Evolutionary conservation across 2,329 filamentous ascomycete genomes (phyloP).

Genomic region (Aphanoascus verrucosus): DNA sequence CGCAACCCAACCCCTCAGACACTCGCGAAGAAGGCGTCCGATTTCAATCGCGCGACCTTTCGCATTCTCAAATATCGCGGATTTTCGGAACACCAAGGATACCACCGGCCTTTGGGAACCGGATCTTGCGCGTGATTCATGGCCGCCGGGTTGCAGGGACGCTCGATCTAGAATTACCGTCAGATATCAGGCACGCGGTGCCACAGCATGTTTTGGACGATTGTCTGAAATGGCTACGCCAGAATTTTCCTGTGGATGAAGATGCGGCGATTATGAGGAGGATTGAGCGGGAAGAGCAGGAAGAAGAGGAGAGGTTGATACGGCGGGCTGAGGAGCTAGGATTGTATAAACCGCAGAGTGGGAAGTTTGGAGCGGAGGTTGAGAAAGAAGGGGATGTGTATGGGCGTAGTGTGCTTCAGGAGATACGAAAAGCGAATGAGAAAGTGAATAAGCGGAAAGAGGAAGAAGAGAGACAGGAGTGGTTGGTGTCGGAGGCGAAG

Average conservation of each 20-base stretch:
- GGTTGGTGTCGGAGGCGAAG: slow-evolving; percentile 43
- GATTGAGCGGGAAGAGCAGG: slow-evolving; percentile 31
- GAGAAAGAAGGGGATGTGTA: slow-evolving; percentile 35
- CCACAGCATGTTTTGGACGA: slow-evolving; percentile 26
- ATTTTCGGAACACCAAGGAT: slow-evolving; percentile 29
- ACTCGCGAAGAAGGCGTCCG: slow-evolving; percentile 21
- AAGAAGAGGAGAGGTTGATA: slow-evolving; percentile 30
- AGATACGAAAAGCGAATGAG: slow-evolving; percentile 33
- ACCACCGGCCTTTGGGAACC: slow-evolving; percentile 27
- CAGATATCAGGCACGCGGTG: slow-evolving; percentile 28
- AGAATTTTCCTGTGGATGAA: slow-evolving; percentile 36
- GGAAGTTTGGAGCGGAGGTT: slow-evolving; percentile 32
- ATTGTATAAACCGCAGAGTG: slow-evolving; percentile 36
- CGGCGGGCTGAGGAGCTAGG: slow-evolving; percentile 32
- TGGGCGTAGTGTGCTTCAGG: slow-evolving; percentile 34
- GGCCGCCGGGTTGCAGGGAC: slow-evolving; percentile 36
- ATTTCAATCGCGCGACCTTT: slow-evolving; percentile 24
- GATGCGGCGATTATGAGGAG: slow-evolving; percentile 40
- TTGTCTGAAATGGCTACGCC: slow-evolving; percentile 35
- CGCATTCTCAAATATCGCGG: slow-evolving; percentile 16
- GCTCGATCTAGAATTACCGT: slow-evolving; percentile 35
- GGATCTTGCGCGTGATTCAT: slow-evolving; percentile 33
- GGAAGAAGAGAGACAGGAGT: slow-evolving; percentile 40
- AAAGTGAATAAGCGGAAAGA: slow-evolving; percentile 34
- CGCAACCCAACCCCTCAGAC: background rate